Evolutionary conservation across 2,329 filamentous ascomycete species (phyloP).

Genomic region (Aureobasidium sp.): DNA sequence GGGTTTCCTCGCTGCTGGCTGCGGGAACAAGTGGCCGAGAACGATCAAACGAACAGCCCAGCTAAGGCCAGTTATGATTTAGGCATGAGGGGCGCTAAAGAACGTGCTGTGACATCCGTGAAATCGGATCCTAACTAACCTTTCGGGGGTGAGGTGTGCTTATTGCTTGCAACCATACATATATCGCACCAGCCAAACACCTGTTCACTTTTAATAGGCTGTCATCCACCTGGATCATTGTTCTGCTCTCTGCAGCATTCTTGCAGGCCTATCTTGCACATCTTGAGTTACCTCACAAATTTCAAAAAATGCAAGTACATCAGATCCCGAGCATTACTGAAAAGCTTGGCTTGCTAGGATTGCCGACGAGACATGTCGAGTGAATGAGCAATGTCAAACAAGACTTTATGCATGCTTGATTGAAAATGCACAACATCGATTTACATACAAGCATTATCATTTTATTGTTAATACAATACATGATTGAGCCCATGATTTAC

Average conservation of each 20-base stretch:
- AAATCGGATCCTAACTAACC: conserved; percentile 2
- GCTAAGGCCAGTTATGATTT: conserved; percentile 15
- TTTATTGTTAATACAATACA: background rate
- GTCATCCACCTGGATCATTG: background rate
- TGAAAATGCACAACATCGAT: background rate
- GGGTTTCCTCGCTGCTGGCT: conserved; percentile 13
- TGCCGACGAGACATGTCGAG: conserved; percentile 7
- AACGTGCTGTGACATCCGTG: conserved; percentile 14
- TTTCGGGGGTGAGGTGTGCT: background rate
- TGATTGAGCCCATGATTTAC: background rate
- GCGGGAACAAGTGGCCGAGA: conserved; percentile 16
- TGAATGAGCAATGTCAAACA: background rate
- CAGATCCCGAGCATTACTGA: conserved; percentile 1
- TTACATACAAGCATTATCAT: background rate
- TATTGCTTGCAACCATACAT: background rate
- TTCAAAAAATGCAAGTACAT: conserved; percentile 1
- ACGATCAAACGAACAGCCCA: conserved; percentile 16
- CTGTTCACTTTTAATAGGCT: background rate
- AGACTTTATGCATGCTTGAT: background rate
- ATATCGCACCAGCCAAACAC: background rate
- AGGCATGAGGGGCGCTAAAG: conserved; percentile 15
- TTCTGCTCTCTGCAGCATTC: background rate
- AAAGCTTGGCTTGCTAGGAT: conserved; percentile 14
- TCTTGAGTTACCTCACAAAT: background rate
- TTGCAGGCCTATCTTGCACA: background rate